Evolutionary conservation across 331 rosid species (phyloP), one percentile per base, ranked within the genome.

Genomic region (Spiraea crenata): DNA sequence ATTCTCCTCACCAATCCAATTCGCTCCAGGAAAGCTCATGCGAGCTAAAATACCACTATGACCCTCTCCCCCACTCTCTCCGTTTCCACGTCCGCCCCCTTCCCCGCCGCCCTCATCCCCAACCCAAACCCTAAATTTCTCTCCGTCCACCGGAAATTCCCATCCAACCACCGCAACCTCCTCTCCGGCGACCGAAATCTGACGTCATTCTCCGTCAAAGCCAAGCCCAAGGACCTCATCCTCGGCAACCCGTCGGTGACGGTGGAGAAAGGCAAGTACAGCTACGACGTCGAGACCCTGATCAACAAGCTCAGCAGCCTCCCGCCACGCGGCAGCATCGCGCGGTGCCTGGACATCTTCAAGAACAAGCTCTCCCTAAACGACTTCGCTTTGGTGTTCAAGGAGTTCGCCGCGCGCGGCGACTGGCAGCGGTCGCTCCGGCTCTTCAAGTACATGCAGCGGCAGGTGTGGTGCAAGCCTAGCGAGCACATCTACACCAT

Each of bases 381-480:
- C 71, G 98, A 95, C 73, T 95, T 95, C 84, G 92, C 96, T 5
- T 47, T 89, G 62, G 98, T 91, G 2, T 95, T 95, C 83, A 95
- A 95, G 90, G 99, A 95, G 77, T 91, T 91, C 79, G 97, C 99
- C 0, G 85, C 85, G 74, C 95, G 98, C 13, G 96, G 96, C 3
- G 96, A 95, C 6, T 91, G 99, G 99, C 99, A 91, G 75, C 79
- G 99, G 1, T 91, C 97, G 31, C 82, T 91, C 11, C 84, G 98
- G 9, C 85, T 95, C 57, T 95, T 95, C 77, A 95, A 91, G 87
- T 86, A 91, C 38, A 95, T 89, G 93, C 98, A 95, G 87, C 88
- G 99, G 3, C 98, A 95, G 87, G 85, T 95, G 50, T 95, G 99
- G 99, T 95, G 99, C 79, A 95, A 91, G 80, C 99, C 98, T 0